These are phyloP conservation scores for Vaccinium myrtillus DNA, from an alignment of 148 eudicot species.

Conservation along the genomic window DNA sequence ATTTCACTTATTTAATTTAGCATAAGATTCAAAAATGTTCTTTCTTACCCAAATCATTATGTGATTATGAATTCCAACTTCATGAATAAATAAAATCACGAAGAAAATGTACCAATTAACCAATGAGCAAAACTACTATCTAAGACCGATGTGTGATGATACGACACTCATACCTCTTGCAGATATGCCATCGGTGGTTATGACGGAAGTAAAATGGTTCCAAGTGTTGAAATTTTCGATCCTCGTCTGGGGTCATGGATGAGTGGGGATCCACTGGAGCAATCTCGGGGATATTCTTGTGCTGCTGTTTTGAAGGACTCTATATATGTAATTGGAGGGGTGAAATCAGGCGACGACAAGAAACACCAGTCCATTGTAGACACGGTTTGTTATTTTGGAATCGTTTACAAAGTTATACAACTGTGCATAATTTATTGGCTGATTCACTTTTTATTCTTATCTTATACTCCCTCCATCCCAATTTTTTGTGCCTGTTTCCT, in stretches of 20 bases:
- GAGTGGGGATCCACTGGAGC: slow-evolving; percentile 58
- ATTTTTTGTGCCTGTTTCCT: no score
- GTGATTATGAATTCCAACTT: no score
- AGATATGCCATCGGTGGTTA: slow-evolving; percentile 79
- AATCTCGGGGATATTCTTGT: slow-evolving; percentile 57
- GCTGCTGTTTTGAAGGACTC: slow-evolving; percentile 45
- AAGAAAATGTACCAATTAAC: no score
- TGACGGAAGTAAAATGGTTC: slow-evolving; percentile 54
- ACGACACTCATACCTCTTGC: slow-evolving; percentile 14
- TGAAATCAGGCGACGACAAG: slow-evolving; percentile 10
- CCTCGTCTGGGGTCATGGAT: slow-evolving; percentile 74
- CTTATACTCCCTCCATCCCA: no score
- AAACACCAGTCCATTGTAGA: slow-evolving; percentile 21
- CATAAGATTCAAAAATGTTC: no score
- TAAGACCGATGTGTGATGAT: neutral
- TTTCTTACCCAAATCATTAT: no score
- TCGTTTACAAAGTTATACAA: neutral
- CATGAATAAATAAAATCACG: no score
- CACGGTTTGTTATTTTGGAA: slow-evolving; percentile 34
- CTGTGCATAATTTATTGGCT: neutral
- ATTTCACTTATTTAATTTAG: no score
- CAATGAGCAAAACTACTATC: neutral
- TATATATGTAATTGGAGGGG: slow-evolving; percentile 68
- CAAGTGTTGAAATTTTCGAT: slow-evolving; percentile 72
- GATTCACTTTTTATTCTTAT: neutral